Evolutionary conservation across 1,284 basidiomycete genomes (phyloP).

Genomic region (Naganishia sp.): DNA sequence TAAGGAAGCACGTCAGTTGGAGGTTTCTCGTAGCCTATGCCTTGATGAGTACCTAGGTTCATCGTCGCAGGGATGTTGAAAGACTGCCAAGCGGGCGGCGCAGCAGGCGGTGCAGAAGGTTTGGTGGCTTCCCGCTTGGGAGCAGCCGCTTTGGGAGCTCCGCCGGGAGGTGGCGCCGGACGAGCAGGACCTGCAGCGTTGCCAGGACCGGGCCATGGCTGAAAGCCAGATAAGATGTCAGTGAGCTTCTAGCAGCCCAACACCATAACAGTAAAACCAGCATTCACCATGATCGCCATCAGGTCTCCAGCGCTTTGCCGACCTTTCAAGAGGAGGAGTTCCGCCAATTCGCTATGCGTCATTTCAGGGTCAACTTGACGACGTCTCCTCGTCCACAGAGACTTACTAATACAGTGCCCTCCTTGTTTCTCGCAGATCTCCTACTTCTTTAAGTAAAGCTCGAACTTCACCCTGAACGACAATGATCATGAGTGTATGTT

Average conservation of each 20-base stretch:
- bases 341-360: constrained; percentile 45
- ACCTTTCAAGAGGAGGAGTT: constrained; percentile 52
- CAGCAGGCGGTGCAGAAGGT: constrained; percentile 15
- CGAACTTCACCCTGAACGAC: constrained; percentile 47
- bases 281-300: constrained; percentile 47
- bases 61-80: constrained; percentile 32
- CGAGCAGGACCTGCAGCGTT: constrained; percentile 22
- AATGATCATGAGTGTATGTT: neutral
- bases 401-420: constrained; percentile 52
- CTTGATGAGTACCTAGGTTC: constrained; percentile 28
- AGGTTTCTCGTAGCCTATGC: neutral
- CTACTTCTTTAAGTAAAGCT: constrained; percentile 51
- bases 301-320: constrained; percentile 51
- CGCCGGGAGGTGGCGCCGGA: constrained; percentile 22
- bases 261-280: neutral
- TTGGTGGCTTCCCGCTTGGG: constrained; percentile 25
- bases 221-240: neutral
- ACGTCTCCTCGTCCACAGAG: neutral
- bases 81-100: constrained; percentile 33
- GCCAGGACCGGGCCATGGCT: constrained; percentile 24
- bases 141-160: constrained; percentile 15
- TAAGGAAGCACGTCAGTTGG: neutral
- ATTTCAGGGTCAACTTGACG: neutral
- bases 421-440: constrained; percentile 50
- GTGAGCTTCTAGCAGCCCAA: neutral